These are phyloP conservation scores for Puccinia hordei DNA, from an alignment of 1,284 basidiomycete species.

Conservation along the genomic window DNA sequence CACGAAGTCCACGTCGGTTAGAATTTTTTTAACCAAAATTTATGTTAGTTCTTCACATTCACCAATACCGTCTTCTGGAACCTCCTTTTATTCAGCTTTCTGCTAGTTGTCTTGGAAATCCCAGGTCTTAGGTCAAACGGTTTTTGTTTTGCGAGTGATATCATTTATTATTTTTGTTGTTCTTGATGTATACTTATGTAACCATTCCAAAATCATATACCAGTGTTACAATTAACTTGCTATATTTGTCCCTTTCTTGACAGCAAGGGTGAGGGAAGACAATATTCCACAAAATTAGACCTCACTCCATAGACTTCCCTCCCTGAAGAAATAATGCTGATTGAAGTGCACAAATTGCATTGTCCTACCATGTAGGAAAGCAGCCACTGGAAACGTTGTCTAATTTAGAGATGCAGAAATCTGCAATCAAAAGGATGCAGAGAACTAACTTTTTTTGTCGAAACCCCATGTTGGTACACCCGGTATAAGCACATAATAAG, in stretches of 20 bases:
- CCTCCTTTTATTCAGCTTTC: not conserved
- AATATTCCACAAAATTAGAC: not conserved
- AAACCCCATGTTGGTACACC: too few relatives aligned
- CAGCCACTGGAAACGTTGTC: too few relatives aligned
- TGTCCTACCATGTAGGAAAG: too few relatives aligned
- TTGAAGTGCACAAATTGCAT: too few relatives aligned
- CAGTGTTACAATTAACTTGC: not conserved
- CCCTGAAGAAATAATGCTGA: too few relatives aligned
- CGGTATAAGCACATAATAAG: too few relatives aligned
- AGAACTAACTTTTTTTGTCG: too few relatives aligned
- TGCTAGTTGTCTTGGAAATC: not conserved
- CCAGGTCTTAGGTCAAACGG: not conserved
- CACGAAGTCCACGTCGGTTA: too few relatives aligned
- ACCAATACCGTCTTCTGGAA: not conserved
- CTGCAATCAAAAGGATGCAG: too few relatives aligned
- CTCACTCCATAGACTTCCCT: too few relatives aligned
- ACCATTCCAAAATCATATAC: not conserved
- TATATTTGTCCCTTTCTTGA: not conserved
- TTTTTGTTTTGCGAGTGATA: not conserved
- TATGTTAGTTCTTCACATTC: not conserved
- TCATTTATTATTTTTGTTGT: not conserved
- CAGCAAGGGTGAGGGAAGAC: not conserved
- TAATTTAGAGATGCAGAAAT: too few relatives aligned
- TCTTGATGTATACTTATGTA: conserved; percentile 18
- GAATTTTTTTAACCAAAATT: not conserved